These are phyloP conservation scores for Boletus pseudopeckii DNA, from an alignment of 768 basidiomycete species.

Conservation along the genomic window DNA sequence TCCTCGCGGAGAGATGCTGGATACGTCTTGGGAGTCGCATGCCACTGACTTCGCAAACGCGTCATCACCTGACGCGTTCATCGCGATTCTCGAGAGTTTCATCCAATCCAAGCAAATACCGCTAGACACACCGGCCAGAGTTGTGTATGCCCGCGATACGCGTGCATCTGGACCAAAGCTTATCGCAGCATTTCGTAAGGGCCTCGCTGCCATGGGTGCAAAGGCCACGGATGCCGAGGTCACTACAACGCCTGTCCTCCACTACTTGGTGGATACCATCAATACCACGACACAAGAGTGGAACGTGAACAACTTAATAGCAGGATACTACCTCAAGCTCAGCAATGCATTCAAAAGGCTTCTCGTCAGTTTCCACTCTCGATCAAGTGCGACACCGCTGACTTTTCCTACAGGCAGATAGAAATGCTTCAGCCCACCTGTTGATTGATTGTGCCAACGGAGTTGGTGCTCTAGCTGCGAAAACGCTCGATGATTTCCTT, in stretches of 20 bases:
- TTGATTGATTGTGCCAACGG: conserved; percentile 99
- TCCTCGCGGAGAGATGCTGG: conserved; percentile 96
- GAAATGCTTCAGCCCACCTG: conserved; percentile 52
- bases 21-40: conserved; percentile 86
- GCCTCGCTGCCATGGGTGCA: conserved; percentile 69
- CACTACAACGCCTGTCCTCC: conserved; percentile 91
- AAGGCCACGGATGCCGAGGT: conserved; percentile 74
- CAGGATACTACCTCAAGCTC: conserved; percentile 84
- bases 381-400: neutral
- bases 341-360: conserved; percentile 80
- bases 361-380: conserved; percentile 53
- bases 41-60: conserved; percentile 89
- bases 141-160: conserved; percentile 92
- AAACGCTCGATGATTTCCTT: conserved; percentile 57
- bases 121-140: conserved; percentile 68
- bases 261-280: conserved; percentile 88
- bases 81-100: conserved; percentile 59
- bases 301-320: conserved; percentile 76
- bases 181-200: conserved; percentile 76
- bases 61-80: conserved; percentile 65
- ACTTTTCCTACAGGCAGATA: conserved; percentile 47
- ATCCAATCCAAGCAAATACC: conserved; percentile 71
- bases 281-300: conserved; percentile 80
- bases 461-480: conserved; percentile 77
- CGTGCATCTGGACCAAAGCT: conserved; percentile 81